Evolutionary conservation across 2,329 filamentous ascomycete species (phyloP), one percentile per base, ranked within the genome.

Genomic region (Cytospora leucostoma): DNA sequence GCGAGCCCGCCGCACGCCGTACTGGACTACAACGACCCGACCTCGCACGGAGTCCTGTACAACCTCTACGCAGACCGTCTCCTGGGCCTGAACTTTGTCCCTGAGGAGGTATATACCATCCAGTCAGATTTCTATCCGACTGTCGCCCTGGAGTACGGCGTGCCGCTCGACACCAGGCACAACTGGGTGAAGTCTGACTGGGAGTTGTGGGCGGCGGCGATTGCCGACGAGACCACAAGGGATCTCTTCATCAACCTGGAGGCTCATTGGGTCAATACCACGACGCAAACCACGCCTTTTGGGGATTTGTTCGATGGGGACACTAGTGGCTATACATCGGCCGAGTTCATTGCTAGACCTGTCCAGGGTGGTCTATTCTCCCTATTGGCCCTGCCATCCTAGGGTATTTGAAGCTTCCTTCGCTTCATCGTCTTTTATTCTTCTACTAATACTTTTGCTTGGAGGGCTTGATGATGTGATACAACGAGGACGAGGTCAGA

Each of bases 111-210:
- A 71, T 96, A 95, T 79, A 84, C 87, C 66, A 88, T 88, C 73
- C 92, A 96, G 75, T 90, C 86, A 35, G 76, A 82, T 62, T 96
- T 91, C 83, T 96, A 96, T 79, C 80, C 82, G 51, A 84, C 84
- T 11, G 85, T 91, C 3, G 85, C 88, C 58, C 86, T 90, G 66
- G 84, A 87, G 70, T 95, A 91, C 75, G 92, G 91, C n/a, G 82
- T 96, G 0, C 89, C 92, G 0, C 86, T 96, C 11, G 92, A 96
- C 77, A 89, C 85, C 53, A 86, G 92, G 56, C 91, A 95, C 76
- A 79, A 88, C 1, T 94, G 92, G 78, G 90, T 91, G 66, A 96
- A 96, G 78, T 87, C 86, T 0, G 92, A 96, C 78, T 96, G 92
- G 92, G 87, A 93, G 72, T 87, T 95, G 73, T 93, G 93, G 77